phyloP scores from a whole-genome alignment of 2,329 filamentous ascomycete genomes.

The Atkinsonella texensis region DNA sequence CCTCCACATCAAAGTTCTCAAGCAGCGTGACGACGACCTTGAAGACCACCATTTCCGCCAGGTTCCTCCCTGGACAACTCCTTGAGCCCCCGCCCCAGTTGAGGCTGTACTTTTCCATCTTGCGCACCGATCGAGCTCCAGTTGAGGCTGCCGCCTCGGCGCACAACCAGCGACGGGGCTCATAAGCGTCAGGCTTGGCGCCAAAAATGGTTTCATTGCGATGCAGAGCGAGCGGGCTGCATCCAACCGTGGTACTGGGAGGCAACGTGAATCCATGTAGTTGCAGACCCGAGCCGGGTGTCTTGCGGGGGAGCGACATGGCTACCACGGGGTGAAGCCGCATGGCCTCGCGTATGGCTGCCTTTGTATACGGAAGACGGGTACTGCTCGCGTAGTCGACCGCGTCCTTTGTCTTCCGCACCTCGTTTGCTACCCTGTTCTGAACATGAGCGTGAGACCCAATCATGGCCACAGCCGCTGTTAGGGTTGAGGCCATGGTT shows the following conservation, averaged over 20 bases:
- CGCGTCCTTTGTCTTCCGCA: slow-evolving; percentile 12
- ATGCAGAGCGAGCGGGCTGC: slow-evolving; percentile 38
- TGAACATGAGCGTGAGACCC: slow-evolving; percentile 25
- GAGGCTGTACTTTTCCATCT: slow-evolving; percentile 36
- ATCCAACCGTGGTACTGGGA: slow-evolving; percentile 35
- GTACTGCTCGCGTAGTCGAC: slow-evolving; percentile 5
- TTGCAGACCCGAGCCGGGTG: slow-evolving; percentile 23
- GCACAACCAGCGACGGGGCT: slow-evolving; percentile 35
- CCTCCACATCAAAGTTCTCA: slow-evolving; percentile 31
- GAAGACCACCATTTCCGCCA: slow-evolving; percentile 37
- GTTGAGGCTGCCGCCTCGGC: slow-evolving; percentile 13
- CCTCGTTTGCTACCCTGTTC: slow-evolving; percentile 19
- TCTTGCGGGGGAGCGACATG: slow-evolving; percentile 37
- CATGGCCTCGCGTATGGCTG: slow-evolving; percentile 38
- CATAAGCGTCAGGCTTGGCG: slow-evolving; percentile 27
- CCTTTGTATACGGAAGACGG: slow-evolving; percentile 16
- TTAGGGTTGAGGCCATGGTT: slow-evolving; percentile 40
- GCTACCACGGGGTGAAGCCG: slow-evolving; percentile 38
- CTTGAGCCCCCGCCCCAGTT: slow-evolving; percentile 40
- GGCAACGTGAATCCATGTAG: slow-evolving; percentile 31
- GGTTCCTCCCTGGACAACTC: slow-evolving; percentile 36
- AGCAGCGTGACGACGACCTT: slow-evolving; percentile 32
- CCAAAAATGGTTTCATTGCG: slow-evolving; percentile 38
- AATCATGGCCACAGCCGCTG: slow-evolving; percentile 35
- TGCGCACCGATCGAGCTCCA: slow-evolving; percentile 10